Evolutionary conservation across 208 protist species (phyloP), one percentile per base, ranked within the genome.

Genomic region (Trypanosoma scelopori): DNA sequence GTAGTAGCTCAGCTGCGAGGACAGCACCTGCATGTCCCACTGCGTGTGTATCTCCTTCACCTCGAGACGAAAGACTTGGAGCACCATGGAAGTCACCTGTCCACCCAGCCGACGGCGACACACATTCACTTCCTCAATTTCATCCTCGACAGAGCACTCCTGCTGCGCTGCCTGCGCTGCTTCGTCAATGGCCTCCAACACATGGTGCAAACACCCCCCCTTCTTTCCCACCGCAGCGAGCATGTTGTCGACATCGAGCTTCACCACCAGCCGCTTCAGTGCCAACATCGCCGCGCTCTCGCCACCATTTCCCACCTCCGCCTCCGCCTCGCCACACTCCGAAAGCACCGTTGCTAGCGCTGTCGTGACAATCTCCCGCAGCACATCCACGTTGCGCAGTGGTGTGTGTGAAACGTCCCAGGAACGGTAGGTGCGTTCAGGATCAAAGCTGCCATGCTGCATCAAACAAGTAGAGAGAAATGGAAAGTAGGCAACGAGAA

Each of bases 1-100:
- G 67, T 91, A 81, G 65, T 88, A 95, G 68, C 87, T 82, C 28
- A 95, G 64, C 73, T 95, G 89, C n/a, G 84, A 70, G 76, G 83
- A 90, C 39, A 95, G 62, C 41, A 82, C 81, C 49, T 84, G 76
- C 55, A 92, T 61, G 58, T 91, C 84, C 86, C 89, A 95, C 43
- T 89, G 64, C 58, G 74, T 66, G 52, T 74, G 65, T 32, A 91
- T 76, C 32, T 59, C 68, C 56, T 78, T 70, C 30, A 95, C 85
- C 28, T 85, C 69, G 22, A 55, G 71, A 3, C 78, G 62, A 25
- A 95, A 68, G 28, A 64, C 59, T 27, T 78, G 48, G 16, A 78
- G 79, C 45, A 89, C 69, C 13, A 50, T 67, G 23, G 75, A 60
- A 4, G 35, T 47, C 18, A 89, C 56, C 43, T 50, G 25, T 28